A percentile compares a stretch with the other conserved stretches of the same genome.
phyloP scores from a whole-genome alignment of 345 rosid genomes.

The Eucalyptus guilfoylei region DNA sequence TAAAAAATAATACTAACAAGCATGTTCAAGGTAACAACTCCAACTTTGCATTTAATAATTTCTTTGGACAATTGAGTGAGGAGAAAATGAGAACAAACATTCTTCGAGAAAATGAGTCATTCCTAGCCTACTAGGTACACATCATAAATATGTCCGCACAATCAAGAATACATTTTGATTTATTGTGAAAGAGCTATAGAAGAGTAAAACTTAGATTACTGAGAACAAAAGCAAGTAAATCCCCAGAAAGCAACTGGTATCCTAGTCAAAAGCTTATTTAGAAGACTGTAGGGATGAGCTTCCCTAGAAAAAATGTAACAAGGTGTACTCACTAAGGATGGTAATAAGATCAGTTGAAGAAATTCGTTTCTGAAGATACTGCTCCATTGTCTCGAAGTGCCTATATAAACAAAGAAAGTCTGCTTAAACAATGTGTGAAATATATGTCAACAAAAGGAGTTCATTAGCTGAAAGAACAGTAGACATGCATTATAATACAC shows the following conservation, averaged over 20 bases:
- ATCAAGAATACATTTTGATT: neutral
- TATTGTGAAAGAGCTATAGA: neutral
- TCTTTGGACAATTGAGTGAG: neutral
- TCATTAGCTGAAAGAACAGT: neutral
- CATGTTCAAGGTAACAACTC: neutral
- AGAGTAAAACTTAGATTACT: neutral
- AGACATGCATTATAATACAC: neutral
- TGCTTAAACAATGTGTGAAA: neutral
- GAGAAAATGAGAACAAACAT: neutral
- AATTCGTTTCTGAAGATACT: slow-evolving; percentile 40
- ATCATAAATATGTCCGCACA: neutral
- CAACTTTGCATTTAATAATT: neutral
- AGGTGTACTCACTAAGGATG: slow-evolving; percentile 46
- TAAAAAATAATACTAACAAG: neutral
- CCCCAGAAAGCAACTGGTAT: neutral
- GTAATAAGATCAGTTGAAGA: slow-evolving; percentile 47
- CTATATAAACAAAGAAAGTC: slow-evolving; percentile 10
- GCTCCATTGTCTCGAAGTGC: slow-evolving; percentile 60
- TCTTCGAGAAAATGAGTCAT: neutral
- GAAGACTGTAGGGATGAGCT: neutral
- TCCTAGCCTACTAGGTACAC: neutral
- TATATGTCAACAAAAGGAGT: neutral
- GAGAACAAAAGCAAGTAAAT: neutral
- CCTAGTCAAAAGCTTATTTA: neutral
- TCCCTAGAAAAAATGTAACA: neutral